Evolutionary conservation across 108 stramenopile genomes (phyloP).

Genomic region (Poteriospumella lacustris): DNA sequence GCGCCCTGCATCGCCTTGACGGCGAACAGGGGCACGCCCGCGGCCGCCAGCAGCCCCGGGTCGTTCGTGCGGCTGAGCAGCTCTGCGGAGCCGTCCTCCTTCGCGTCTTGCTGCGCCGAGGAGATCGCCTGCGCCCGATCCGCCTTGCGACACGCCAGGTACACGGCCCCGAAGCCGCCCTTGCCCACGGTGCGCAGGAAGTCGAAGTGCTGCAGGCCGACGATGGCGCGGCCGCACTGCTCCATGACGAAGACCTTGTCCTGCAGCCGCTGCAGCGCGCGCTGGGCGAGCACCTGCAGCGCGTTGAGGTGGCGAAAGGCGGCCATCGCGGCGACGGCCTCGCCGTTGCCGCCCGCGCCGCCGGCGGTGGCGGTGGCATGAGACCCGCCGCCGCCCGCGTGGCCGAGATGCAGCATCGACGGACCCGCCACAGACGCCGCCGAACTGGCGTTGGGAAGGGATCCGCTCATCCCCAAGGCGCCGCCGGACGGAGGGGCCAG

Average conservation of each 20-base stretch:
- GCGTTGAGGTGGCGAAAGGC: not conserved
- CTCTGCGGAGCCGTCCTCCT: too few species aligned
- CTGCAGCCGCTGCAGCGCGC: not conserved
- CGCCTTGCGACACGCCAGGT: not conserved
- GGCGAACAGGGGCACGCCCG: not conserved
- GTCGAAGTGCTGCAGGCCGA: constrained; percentile 3
- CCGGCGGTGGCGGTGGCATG: too few species aligned
- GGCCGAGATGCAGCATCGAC: too few species aligned
- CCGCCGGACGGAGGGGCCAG: too few species aligned
- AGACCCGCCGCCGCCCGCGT: too few species aligned
- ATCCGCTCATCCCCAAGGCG: too few species aligned
- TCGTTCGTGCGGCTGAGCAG: not conserved
- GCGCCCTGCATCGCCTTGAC: not conserved
- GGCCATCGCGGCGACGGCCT: too few species aligned
- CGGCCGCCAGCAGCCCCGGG: not conserved
- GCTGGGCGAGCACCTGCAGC: not conserved
- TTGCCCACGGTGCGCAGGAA: not conserved
- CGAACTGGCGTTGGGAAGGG: too few species aligned
- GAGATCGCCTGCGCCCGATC: too few species aligned
- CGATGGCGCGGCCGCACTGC: not conserved
- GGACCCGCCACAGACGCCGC: too few species aligned
- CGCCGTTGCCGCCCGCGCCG: too few species aligned
- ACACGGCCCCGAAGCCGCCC: constrained; percentile 13
- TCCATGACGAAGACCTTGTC: not conserved
- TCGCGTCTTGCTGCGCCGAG: too few species aligned